phyloP scores from a whole-genome alignment of 495 filamentous ascomycete genomes.

The Pyrenula aspistea region DNA sequence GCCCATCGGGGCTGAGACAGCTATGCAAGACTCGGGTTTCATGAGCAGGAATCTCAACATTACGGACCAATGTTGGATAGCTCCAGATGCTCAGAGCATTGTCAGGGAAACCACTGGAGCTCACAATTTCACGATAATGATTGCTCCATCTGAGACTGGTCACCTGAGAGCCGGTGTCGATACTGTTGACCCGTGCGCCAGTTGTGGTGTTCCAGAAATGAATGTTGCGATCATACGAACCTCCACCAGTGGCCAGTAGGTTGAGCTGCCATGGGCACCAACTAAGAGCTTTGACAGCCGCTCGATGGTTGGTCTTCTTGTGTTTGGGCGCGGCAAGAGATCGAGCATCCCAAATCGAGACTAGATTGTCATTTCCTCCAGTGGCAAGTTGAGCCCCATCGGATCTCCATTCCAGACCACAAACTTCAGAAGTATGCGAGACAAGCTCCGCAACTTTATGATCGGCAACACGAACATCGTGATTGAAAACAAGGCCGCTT shows the following conservation, averaged over 20 bases:
- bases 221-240: slow-evolving; percentile 92
- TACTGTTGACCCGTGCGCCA: slow-evolving; percentile 93
- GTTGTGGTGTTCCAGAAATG: slow-evolving; percentile 99
- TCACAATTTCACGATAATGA: slow-evolving; percentile 94
- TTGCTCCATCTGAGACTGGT: slow-evolving; percentile 92
- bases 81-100: slow-evolving; percentile 98
- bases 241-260: slow-evolving; percentile 90
- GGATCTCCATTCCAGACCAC: slow-evolving; percentile 91
- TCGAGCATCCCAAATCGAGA: slow-evolving; percentile 97
- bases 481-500: slow-evolving; percentile 94
- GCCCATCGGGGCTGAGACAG: slow-evolving; percentile 88
- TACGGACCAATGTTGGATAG: slow-evolving; percentile 91
- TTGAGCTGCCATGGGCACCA: slow-evolving; percentile 99
- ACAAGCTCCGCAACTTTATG: slow-evolving; percentile 97
- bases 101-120: slow-evolving; percentile 94
- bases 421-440: slow-evolving; percentile 94
- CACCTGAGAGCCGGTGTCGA: slow-evolving; percentile 95
- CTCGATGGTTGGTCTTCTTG: slow-evolving; percentile 98
- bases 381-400: slow-evolving; percentile 95
- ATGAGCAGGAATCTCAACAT: slow-evolving; percentile 97
- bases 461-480: slow-evolving; percentile 93
- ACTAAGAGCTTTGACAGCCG: slow-evolving; percentile 92
- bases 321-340: slow-evolving; percentile 89
- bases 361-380: slow-evolving; percentile 95
- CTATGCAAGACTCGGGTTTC: slow-evolving; percentile 94